phyloP scores from a whole-genome alignment of 352 stramenopile species.

The Globisporangium perplexum region DNA sequence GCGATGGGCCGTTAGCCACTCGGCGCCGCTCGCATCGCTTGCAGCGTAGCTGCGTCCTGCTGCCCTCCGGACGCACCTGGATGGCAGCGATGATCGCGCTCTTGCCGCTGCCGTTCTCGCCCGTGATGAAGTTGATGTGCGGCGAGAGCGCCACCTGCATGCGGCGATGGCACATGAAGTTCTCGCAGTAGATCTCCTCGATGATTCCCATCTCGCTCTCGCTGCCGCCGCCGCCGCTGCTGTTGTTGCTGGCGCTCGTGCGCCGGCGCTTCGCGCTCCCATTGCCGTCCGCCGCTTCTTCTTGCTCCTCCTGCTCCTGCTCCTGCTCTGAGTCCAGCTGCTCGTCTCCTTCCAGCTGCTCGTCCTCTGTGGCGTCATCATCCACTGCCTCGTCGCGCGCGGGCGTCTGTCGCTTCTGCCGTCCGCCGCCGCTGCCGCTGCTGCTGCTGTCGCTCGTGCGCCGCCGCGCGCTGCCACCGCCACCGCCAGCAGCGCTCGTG shows the following conservation, averaged over 20 bases:
- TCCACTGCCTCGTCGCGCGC: conserved; percentile 18
- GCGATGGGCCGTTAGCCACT: too few species aligned
- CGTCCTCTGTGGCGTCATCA: conserved; percentile 19
- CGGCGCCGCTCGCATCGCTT: too few species aligned
- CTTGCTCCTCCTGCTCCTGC: conserved; percentile 16
- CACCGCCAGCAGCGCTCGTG: too few species aligned
- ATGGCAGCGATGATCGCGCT: conserved; percentile 96
- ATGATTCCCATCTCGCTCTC: conserved; percentile 92
- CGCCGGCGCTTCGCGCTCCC: conserved; percentile 6
- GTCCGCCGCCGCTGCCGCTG: conserved; percentile 1
- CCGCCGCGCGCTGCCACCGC: too few species aligned
- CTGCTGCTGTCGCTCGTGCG: background rate
- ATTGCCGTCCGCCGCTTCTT: conserved; percentile 11
- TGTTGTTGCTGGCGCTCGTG: conserved; percentile 3
- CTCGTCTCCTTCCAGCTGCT: too few species aligned
- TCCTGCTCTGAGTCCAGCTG: conserved; percentile 16
- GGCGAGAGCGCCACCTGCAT: conserved; percentile 81
- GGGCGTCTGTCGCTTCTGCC: conserved; percentile 2
- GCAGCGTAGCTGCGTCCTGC: too few species aligned
- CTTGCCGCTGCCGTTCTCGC: conserved; percentile 94
- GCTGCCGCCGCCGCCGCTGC: too few species aligned
- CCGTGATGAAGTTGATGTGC: conserved; percentile 88
- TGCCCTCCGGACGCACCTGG: too few species aligned
- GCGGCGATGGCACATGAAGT: conserved; percentile 98
- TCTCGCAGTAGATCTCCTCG: conserved; percentile 93